A percentile compares a stretch with the other conserved stretches of the same genome.
These are phyloP conservation scores for Albatrellus ellisii DNA, from an alignment of 768 basidiomycete species.

Conservation along the genomic window DNA sequence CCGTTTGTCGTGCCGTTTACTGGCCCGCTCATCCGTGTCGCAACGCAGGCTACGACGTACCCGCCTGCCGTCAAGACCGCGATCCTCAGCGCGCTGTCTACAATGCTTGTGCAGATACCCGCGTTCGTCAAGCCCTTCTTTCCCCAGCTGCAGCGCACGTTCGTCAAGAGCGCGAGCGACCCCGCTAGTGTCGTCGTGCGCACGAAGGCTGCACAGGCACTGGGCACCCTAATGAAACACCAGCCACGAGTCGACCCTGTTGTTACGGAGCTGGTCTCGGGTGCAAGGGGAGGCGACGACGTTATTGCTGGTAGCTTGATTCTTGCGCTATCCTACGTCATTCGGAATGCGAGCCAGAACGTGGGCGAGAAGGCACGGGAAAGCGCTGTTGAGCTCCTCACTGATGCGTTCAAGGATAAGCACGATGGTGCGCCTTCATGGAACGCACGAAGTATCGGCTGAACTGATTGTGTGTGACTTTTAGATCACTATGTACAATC, in stretches of 20 bases:
- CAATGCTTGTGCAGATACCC: slow-evolving; percentile 79
- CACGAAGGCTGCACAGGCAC: slow-evolving; percentile 66
- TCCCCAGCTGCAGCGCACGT: slow-evolving; percentile 92
- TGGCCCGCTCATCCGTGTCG: slow-evolving; percentile 90
- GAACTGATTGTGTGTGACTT: not conserved
- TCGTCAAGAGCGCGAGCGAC: slow-evolving; percentile 87
- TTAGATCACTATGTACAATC: slow-evolving; percentile 61
- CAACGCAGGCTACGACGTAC: slow-evolving; percentile 78
- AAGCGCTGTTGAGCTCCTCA: slow-evolving; percentile 58
- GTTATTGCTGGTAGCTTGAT: slow-evolving; percentile 65
- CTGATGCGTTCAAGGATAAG: slow-evolving; percentile 63
- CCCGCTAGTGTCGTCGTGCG: slow-evolving; percentile 67
- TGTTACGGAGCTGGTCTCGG: slow-evolving; percentile 72
- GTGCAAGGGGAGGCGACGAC: slow-evolving; percentile 47
- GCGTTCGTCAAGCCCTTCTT: slow-evolving; percentile 94
- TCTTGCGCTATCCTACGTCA: slow-evolving; percentile 64
- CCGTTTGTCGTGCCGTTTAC: slow-evolving; percentile 93
- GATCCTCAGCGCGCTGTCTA: slow-evolving; percentile 74
- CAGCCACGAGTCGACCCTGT: slow-evolving; percentile 89
- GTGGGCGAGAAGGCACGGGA: slow-evolving; percentile 68
- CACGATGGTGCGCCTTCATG: slow-evolving; percentile 40
- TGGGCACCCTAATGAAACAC: slow-evolving; percentile 83
- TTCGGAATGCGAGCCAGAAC: slow-evolving; percentile 54
- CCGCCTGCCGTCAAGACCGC: slow-evolving; percentile 90
- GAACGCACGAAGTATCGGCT: not conserved